Conservation (phyloP, 1,284 basidiomycete species). For the Chalciporus sp. region DNA sequence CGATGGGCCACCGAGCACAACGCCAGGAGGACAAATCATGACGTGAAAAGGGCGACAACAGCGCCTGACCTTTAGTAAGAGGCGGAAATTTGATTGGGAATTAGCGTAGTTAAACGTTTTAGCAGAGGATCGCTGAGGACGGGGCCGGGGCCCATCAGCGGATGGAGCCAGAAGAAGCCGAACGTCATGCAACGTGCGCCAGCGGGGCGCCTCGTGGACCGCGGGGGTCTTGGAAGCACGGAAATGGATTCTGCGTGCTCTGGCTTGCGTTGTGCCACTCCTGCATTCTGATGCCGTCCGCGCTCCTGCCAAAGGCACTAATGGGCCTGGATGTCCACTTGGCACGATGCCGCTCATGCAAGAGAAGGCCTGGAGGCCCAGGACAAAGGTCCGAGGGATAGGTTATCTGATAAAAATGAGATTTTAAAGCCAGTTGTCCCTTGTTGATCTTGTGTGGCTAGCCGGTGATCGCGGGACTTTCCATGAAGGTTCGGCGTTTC, state of each 20-base stretch:
- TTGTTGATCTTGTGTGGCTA: conserved; percentile 2
- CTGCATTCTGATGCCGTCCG: neutral
- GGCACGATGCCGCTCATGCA: no score
- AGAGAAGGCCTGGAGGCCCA: neutral
- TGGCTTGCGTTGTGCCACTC: no score
- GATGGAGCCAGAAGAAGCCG: conserved; percentile 1
- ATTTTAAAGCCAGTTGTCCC: neutral
- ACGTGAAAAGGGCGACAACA: conserved; percentile 20
- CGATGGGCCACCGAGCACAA: neutral
- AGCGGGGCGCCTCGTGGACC: conserved; percentile 1
- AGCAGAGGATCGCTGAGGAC: conserved; percentile 25
- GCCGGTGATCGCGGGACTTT: conserved; percentile 35
- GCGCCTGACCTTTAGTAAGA: conserved; percentile 22
- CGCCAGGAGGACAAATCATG: conserved; percentile 15
- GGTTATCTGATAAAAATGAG: no score
- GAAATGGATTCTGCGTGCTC: neutral
- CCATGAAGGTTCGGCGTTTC: conserved; percentile 14
- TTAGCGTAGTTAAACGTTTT: conserved; percentile 40
- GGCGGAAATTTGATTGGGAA: conserved; percentile 30
- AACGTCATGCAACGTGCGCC: conserved; percentile 6
- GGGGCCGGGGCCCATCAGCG: conserved; percentile 18
- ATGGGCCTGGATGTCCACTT: no score
- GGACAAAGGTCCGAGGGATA: neutral
- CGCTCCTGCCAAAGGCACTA: conserved; percentile 4
- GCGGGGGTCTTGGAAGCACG: conserved; percentile 2